Evolutionary conservation across 345 rosid genomes (phyloP).

Genomic region (Toxicodendron radicans): DNA sequence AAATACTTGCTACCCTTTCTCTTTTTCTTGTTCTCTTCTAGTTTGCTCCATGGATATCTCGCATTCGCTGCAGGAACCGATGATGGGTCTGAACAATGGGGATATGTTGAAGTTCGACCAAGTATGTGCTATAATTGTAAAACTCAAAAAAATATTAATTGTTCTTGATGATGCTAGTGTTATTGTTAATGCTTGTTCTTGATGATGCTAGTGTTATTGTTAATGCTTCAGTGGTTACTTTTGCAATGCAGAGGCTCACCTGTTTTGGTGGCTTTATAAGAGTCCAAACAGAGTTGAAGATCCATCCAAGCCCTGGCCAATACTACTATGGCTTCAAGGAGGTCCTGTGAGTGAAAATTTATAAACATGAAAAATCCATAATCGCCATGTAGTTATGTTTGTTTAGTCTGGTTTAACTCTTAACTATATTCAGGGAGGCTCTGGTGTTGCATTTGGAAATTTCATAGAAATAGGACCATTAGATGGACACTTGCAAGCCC

Average conservation of each 20-base stretch:
- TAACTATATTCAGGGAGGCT: conserved; percentile 27
- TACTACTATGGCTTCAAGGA: conserved; percentile 43
- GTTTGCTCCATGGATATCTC: not conserved
- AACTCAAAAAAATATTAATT: not conserved
- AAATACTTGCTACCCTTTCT: not conserved
- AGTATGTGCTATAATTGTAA: conserved; percentile 19
- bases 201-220: too few relatives aligned
- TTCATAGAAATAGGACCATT: conserved; percentile 46
- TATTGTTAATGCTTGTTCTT: too few relatives aligned
- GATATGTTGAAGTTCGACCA: conserved; percentile 43
- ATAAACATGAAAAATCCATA: not conserved
- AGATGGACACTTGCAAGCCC: conserved; percentile 34
- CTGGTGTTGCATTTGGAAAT: conserved; percentile 43
- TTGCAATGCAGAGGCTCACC: conserved; percentile 32
- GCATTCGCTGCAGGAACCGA: conserved; percentile 22
- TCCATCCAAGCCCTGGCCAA: conserved; percentile 45
- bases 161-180: too few relatives aligned
- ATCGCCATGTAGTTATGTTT: not conserved
- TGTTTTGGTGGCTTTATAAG: conserved; percentile 47
- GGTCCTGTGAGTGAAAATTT: conserved; percentile 33
- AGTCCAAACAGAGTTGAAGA: conserved; percentile 41
- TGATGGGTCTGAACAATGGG: conserved; percentile 49
- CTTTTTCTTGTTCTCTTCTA: not conserved
- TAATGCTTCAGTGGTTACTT: not conserved
- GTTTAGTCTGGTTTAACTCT: not conserved